These are phyloP conservation scores for Taphrina communis DNA, from an alignment of 1,139 yeast species.

Conservation along the genomic window DNA sequence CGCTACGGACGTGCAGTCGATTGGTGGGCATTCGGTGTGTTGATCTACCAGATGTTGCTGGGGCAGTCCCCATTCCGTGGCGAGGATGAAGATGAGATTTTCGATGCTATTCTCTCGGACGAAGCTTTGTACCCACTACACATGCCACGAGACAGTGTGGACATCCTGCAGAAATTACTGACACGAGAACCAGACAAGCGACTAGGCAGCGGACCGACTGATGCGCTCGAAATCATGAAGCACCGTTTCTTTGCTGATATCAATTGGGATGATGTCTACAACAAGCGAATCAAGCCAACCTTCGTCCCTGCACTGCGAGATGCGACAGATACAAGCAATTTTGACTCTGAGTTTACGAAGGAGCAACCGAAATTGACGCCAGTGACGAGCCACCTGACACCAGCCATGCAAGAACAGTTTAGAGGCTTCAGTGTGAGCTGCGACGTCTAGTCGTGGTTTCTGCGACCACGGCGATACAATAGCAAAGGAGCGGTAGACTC, in stretches of 20 bases:
- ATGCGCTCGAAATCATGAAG: constrained; percentile 91
- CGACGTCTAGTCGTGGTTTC: not conserved
- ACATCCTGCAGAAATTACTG: constrained; percentile 84
- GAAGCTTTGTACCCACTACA: constrained; percentile 97
- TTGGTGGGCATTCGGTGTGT: constrained; percentile 99
- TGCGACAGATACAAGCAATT: constrained; percentile 89
- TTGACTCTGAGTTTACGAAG: constrained; percentile 91
- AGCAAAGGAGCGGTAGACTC: too few relatives aligned
- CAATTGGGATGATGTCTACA: constrained; percentile 82
- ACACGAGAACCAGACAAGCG: constrained; percentile 86
- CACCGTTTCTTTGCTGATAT: constrained; percentile 92
- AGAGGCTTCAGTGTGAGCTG: constrained; percentile 68
- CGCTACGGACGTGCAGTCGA: constrained; percentile 92
- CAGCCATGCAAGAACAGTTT: constrained; percentile 93
- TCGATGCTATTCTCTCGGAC: constrained; percentile 95
- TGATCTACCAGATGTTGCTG: constrained; percentile 90
- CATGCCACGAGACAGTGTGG: constrained; percentile 96
- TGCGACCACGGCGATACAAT: too few relatives aligned
- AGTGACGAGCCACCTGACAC: constrained; percentile 82
- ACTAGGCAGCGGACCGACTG: constrained; percentile 83
- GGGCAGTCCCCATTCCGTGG: constrained; percentile 98
- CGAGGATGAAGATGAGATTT: constrained; percentile 96
- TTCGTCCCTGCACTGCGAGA: constrained; percentile 74
- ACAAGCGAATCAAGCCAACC: constrained; percentile 73
- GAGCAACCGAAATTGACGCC: constrained; percentile 97